phyloP scores from a whole-genome alignment of 352 stramenopile genomes.

The Phytophthora ramorum region DNA sequence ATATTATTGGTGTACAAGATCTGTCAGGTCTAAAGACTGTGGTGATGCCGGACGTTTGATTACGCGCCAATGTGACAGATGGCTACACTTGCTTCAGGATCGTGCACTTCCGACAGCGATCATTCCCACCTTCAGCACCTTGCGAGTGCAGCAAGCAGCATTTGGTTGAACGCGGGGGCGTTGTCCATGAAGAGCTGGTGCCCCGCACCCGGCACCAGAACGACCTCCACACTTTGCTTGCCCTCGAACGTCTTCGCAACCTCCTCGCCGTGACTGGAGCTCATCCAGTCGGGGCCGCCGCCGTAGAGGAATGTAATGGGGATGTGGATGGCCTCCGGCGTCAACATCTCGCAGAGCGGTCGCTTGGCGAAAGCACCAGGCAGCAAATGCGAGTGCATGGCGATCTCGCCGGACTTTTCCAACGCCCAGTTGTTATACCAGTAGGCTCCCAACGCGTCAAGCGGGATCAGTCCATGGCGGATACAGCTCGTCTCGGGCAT shows the following conservation, averaged over 20 bases:
- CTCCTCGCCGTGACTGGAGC: slow-evolving; percentile 56
- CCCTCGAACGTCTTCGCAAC: slow-evolving; percentile 48
- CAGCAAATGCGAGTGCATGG: slow-evolving; percentile 72
- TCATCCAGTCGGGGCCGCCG: slow-evolving; percentile 78
- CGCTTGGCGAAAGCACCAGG: slow-evolving; percentile 64
- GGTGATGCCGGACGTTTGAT: too few species aligned
- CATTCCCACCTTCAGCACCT: slow-evolving; percentile 21
- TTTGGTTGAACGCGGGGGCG: slow-evolving; percentile 62
- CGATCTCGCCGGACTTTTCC: slow-evolving; percentile 67
- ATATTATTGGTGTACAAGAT: too few species aligned
- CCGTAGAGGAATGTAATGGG: slow-evolving; percentile 79
- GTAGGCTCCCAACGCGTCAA: slow-evolving; percentile 54
- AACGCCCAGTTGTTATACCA: slow-evolving; percentile 85
- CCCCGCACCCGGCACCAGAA: slow-evolving; percentile 55
- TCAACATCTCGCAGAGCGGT: slow-evolving; percentile 66
- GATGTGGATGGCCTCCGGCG: slow-evolving; percentile 53
- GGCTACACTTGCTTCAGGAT: slow-evolving; percentile 16
- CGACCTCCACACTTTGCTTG: slow-evolving; percentile 48
- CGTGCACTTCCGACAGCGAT: neutral
- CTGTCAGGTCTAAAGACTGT: too few species aligned
- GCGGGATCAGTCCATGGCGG: slow-evolving; percentile 48
- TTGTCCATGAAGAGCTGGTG: slow-evolving; percentile 84
- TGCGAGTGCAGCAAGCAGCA: slow-evolving; percentile 47
- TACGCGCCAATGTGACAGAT: slow-evolving; percentile 11
- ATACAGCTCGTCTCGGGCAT: slow-evolving; percentile 75